Evolutionary conservation across 805 yeast species (phyloP).

Genomic region (Schizosaccharomyces pombe): ASM294v3 CU329670.1:3008001-3008500

Average conservation of each 20-base stretch:
- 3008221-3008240: neutral
- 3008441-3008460: slow-evolving; percentile 55
- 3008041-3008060: too few relatives aligned
- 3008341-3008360: slow-evolving; percentile 75
- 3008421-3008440: slow-evolving; percentile 18
- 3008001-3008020: too few relatives aligned
- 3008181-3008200: neutral
- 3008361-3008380: slow-evolving; percentile 62
- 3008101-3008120: neutral
- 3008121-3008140: neutral
- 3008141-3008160: neutral
- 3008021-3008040: too few relatives aligned
- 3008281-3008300: neutral
- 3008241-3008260: neutral
- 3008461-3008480: slow-evolving; percentile 63
- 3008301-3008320: slow-evolving; percentile 31
- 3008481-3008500: neutral
- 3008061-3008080: too few relatives aligned
- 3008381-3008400: slow-evolving; percentile 7
- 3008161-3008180: neutral
- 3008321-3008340: slow-evolving; percentile 74
- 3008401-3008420: slow-evolving; percentile 6
- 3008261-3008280: neutral
- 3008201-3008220: slow-evolving; percentile 1
- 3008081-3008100: neutral